A percentile compares a stretch with the other conserved stretches of the same genome.
phyloP scores from a whole-genome alignment of 768 basidiomycete genomes.

The Naematelia aurantialba region DNA sequence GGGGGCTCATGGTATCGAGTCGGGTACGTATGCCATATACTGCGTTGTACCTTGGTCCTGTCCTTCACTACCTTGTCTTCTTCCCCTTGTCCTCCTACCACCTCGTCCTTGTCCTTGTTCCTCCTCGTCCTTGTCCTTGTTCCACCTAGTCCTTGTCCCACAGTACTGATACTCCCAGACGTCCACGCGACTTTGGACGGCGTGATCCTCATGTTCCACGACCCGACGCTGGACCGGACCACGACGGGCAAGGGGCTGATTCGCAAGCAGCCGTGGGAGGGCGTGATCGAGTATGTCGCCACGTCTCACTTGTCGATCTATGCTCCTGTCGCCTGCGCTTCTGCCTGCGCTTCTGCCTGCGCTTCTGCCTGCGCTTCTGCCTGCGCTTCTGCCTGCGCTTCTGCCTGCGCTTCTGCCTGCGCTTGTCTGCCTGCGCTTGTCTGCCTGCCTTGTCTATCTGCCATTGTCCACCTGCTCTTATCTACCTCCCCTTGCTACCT shows the following conservation, averaged over 20 bases:
- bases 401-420: neutral
- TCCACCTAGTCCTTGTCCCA: too few relatives aligned
- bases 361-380: neutral
- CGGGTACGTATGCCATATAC: too few relatives aligned
- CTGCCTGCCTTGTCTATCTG: too few relatives aligned
- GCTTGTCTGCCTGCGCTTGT: too few relatives aligned
- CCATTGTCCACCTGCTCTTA: too few relatives aligned
- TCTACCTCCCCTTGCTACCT: too few relatives aligned
- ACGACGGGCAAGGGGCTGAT: constrained; percentile 49
- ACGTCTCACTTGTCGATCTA: neutral
- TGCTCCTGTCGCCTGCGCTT: neutral
- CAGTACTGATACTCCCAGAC: too few relatives aligned
- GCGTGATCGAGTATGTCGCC: constrained; percentile 44
- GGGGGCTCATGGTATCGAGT: constrained; percentile 48
- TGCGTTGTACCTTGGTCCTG: too few relatives aligned
- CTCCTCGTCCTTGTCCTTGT: neutral
- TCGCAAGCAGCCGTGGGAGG: constrained; percentile 46
- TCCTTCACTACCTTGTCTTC: neutral
- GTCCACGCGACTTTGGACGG: constrained; percentile 47
- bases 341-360: neutral
- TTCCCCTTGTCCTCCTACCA: neutral
- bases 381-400: neutral
- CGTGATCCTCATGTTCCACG: constrained; percentile 51
- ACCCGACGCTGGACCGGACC: constrained; percentile 50
- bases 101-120: neutral